Percentiles rank a stretch among this genome's conserved stretches.
These are phyloP conservation scores for Urostyla sp. DNA, from an alignment of 73 alveolate genomes.

Conservation along the genomic window DNA sequence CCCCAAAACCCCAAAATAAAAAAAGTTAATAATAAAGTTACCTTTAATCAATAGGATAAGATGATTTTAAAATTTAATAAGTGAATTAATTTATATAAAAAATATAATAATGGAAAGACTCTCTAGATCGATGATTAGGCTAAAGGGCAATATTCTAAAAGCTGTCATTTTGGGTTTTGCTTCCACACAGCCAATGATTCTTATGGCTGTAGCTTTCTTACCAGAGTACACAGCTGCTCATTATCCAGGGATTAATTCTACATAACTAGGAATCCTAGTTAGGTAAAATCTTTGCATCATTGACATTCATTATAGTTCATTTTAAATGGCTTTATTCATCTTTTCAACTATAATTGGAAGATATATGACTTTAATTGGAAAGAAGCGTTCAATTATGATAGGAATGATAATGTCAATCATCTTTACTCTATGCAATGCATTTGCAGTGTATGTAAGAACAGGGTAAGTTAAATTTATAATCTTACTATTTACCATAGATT, in stretches of 20 bases:
- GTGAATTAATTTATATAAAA: too few species aligned
- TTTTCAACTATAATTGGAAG: not conserved
- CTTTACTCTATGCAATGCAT: constrained; percentile 31
- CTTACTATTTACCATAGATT: too few species aligned
- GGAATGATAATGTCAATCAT: not conserved
- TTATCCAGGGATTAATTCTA: not conserved
- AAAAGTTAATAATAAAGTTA: too few species aligned
- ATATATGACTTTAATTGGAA: not conserved
- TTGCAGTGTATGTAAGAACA: constrained; percentile 1
- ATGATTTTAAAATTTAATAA: too few species aligned
- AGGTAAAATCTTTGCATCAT: not conserved
- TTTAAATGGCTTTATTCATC: not conserved
- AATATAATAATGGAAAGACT: too few species aligned
- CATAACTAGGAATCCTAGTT: not conserved
- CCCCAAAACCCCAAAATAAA: too few species aligned
- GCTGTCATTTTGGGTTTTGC: not conserved
- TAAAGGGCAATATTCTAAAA: too few species aligned
- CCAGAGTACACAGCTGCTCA: not conserved
- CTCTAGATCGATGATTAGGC: too few species aligned
- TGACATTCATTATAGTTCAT: not conserved
- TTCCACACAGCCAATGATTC: not conserved
- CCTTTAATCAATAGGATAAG: too few species aligned
- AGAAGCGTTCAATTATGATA: not conserved
- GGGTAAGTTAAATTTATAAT: too few species aligned
- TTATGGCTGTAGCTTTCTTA: not conserved